A percentile compares a stretch with the other conserved stretches of the same genome.
Conservation (phyloP, 495 filamentous ascomycete species). For the Penicillium waksmanii region DNA sequence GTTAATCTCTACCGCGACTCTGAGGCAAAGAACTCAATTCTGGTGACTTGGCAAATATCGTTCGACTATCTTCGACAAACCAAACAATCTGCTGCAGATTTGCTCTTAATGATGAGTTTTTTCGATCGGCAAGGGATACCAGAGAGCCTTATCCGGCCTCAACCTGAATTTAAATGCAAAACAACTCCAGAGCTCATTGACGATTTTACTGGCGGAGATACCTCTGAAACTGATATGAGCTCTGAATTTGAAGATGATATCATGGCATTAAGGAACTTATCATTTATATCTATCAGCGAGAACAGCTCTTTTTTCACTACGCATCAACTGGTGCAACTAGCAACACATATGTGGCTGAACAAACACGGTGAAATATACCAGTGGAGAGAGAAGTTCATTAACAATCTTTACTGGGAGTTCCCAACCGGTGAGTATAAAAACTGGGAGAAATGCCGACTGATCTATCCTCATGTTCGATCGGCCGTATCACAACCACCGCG, state of each 20-base stretch:
- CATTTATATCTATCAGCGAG: no score
- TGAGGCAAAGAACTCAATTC: constrained; percentile 26
- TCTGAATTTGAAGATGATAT: no score
- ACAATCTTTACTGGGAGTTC: constrained; percentile 38
- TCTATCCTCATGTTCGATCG: constrained; percentile 32
- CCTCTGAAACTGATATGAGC: no score
- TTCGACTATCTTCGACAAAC: constrained; percentile 29
- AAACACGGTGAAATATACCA: no score
- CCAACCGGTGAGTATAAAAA: constrained; percentile 42
- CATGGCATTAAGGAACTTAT: no score
- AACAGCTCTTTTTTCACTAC: no score
- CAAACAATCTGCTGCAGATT: constrained; percentile 25
- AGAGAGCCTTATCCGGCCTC: constrained; percentile 5
- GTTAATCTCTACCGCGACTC: constrained; percentile 21
- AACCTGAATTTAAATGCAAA: no score
- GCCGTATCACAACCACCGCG: constrained; percentile 22
- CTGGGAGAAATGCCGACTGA: constrained; percentile 30
- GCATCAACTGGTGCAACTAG: no score
- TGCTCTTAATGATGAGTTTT: constrained; percentile 34
- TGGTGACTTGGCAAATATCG: constrained; percentile 37
- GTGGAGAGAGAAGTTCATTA: constrained; percentile 41
- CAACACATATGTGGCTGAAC: no score
- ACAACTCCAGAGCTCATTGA: no score
- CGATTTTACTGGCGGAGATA: no score
- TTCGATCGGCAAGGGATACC: constrained; percentile 21